Evolutionary conservation across 2,329 filamentous ascomycete genomes (phyloP), one percentile per base, ranked within the genome.

Genomic region (Seiridium unicorne): DNA sequence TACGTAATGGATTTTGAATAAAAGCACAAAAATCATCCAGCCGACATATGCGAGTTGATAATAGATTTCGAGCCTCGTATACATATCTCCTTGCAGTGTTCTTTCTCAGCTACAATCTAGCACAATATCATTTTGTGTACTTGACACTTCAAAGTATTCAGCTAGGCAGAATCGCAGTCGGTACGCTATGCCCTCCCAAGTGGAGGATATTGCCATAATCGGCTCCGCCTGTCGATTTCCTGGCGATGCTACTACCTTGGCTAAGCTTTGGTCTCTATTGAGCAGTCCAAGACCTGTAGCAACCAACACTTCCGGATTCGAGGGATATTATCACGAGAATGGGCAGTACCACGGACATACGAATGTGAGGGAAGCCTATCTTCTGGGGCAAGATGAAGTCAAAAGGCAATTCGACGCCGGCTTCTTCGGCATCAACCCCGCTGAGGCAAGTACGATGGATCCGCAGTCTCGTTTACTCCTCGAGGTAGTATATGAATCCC

Each of bases 171-270:
- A n/a, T n/a, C n/a, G n/a, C n/a, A n/a, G n/a, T n/a, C n/a, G n/a
- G n/a, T n/a, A n/a, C n/a, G n/a, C n/a, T n/a, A n/a, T n/a, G n/a
- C n/a, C n/a, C n/a, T n/a, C n/a, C n/a, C n/a, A n/a, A n/a, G n/a
- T n/a, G n/a, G 44, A 76, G 57, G 75, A 76, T 31, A 78, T 79
- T 59, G 77, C 76, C n/a, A 70, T 79, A 36, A 67, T 80, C 55
- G 77, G 77, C 55, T 73, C 53, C n/a, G 74, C 68, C 4, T 79
- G 76, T 63, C 72, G 76, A 9, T 76, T 78, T 36, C 73, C 76
- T 4, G 76, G 76, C 3, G 66, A 65, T 47, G 67, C 72, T 1
- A 70, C 61, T 11, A 69, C 69, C 9, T 71, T 74, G 1, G 72
- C 74, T 1, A 68, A 69, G 60, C 67, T 78, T 3, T 77, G 76